Percentiles rank a stretch among this genome's conserved stretches.
These are phyloP conservation scores for Lactarius trivialis DNA, from an alignment of 768 basidiomycete genomes.

Conservation along the genomic window DNA sequence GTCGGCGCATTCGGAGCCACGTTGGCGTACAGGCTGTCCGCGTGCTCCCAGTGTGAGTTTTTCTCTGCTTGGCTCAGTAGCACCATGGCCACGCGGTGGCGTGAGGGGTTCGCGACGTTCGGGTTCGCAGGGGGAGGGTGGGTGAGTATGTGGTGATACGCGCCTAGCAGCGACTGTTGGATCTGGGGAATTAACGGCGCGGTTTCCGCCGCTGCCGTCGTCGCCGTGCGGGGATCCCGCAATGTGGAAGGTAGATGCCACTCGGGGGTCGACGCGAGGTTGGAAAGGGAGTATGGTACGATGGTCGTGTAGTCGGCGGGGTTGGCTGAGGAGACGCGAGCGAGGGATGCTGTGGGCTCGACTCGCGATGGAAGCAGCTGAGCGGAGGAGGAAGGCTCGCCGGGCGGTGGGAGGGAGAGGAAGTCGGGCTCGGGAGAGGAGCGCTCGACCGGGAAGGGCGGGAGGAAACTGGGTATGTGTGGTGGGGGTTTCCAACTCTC, in stretches of 20 bases:
- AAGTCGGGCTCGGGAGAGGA: conserved; percentile 30
- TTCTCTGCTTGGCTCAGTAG: conserved; percentile 53
- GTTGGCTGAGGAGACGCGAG: conserved; percentile 35
- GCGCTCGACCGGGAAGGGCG: conserved; percentile 51
- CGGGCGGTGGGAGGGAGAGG: conserved; percentile 34
- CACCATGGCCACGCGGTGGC: conserved; percentile 73
- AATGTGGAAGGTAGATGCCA: conserved; percentile 54
- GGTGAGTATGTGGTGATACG: conserved; percentile 73
- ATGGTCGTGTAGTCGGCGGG: conserved; percentile 66
- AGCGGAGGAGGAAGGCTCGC: conserved; percentile 30
- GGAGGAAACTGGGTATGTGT: conserved; percentile 60
- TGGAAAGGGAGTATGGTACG: conserved; percentile 69
- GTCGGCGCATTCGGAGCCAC: conserved; percentile 57
- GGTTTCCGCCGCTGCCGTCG: background rate
- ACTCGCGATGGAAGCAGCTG: conserved; percentile 33
- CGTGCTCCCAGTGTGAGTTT: conserved; percentile 57
- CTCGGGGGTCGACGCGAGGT: conserved; percentile 55
- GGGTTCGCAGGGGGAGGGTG: conserved; percentile 51
- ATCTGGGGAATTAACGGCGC: conserved; percentile 41
- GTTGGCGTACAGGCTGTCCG: conserved; percentile 53
- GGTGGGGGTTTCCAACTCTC: conserved; percentile 54
- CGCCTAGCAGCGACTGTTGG: conserved; percentile 57
- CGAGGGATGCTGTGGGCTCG: conserved; percentile 35
- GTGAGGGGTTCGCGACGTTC: conserved; percentile 47
- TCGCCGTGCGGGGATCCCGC: conserved; percentile 13